Evolutionary conservation across 257 asterid genomes (phyloP), one percentile per base, ranked within the genome.

Genomic region (Nicotiana tomentosiformis): DNA sequence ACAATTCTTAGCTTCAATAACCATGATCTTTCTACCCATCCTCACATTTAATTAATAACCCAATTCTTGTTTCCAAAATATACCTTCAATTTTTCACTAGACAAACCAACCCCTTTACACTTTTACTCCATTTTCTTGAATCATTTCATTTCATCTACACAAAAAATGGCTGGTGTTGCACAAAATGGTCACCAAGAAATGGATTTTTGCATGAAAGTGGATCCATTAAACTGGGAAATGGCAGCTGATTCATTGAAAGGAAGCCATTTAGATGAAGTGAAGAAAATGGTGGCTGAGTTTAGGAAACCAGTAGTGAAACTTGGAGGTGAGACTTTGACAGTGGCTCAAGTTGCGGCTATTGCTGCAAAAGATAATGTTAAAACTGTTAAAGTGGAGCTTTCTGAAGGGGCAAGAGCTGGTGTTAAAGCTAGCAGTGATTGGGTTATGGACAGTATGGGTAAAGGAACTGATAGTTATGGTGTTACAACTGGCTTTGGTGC

Each of bases 371-470:
- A 84, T 70, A 87, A 89, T 86, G 93, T 66, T 7, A 57, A 23
- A 49, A 74, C 16, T 1, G 95, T 94, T 64, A 87, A 80, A 80
- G 99, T 95, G 86, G 97, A 91, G 91, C 91, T 95, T 51, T 87
- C 97, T 62, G 99, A 95, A 89, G 83, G 88, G 49, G 85, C 99
- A 3, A 82, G 97, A 80, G 94, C 91, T 10, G 99, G 92, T 43
- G 99, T 95, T 20, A 92, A 95, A 91, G 99, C 98, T 16, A 95
- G 99, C 83, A 92, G 98, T 69, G 99, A 95, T 7, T 93, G 98
- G 98, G 97, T 95, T 3, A 92, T 95, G 97, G 97, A 95, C 15
- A 92, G 98, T 26, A 90, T 95, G 98, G 82, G 74, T 5, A 95
- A 92, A 35, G 99, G 99, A 4, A 93, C 97, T 1, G 99, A 95